These are phyloP conservation scores for Dictyostelium firmibasis DNA, from an alignment of 78 protist genomes.

Conservation along the genomic window DNA sequence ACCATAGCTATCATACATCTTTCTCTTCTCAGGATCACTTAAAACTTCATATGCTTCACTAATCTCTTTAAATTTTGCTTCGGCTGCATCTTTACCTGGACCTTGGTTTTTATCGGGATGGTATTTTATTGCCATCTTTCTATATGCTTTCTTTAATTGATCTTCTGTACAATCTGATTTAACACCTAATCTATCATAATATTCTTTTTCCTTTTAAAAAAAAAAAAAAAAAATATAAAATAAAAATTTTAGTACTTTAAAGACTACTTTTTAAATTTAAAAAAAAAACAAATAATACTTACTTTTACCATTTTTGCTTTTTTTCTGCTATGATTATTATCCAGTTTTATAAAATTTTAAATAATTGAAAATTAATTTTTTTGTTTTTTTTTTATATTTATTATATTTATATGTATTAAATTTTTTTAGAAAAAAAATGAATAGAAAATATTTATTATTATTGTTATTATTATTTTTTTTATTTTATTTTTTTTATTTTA, in stretches of 20 bases:
- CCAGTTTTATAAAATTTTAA: neutral
- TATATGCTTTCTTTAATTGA: constrained; percentile 71
- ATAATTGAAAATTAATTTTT: neutral
- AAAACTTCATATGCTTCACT: constrained; percentile 95
- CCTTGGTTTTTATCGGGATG: constrained; percentile 98
- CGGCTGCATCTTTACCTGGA: constrained; percentile 49
- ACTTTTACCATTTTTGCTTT: constrained; percentile 40
- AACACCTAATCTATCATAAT: constrained; percentile 69
- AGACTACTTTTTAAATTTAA: too few relatives aligned
- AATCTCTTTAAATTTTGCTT: constrained; percentile 87
- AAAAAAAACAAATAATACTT: neutral
- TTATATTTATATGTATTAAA: neutral
- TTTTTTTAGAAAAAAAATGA: too few relatives aligned
- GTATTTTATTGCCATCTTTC: constrained; percentile 94
- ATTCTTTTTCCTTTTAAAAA: constrained; percentile 43
- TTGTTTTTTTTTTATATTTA: neutral
- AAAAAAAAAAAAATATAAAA: neutral
- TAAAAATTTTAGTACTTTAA: too few relatives aligned
- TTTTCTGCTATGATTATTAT: neutral
- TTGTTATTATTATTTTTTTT: neutral
- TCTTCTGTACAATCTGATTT: constrained; percentile 43
- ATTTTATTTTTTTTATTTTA: neutral
- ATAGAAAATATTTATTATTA: too few relatives aligned
- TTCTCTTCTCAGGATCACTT: constrained; percentile 91
- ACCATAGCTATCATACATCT: constrained; percentile 94